Evolutionary conservation across 768 basidiomycete species (phyloP).

Genomic region (Amanita pseudoporphyria): DNA sequence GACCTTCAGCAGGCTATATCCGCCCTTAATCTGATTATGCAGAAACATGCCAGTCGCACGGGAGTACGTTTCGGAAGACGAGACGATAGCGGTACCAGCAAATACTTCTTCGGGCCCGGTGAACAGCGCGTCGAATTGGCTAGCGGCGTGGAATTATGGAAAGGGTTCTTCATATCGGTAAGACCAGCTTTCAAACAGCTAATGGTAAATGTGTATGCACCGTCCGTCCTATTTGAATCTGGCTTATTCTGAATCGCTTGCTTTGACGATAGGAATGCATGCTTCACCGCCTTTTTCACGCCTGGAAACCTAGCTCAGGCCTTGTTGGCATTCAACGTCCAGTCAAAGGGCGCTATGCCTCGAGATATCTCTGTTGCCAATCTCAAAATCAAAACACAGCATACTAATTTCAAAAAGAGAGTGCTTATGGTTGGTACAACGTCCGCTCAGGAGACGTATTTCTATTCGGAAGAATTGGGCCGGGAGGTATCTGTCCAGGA

Average conservation of each 20-base stretch:
- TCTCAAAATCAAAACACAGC: neutral
- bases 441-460: conserved; percentile 15
- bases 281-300: conserved; percentile 1
- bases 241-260: neutral
- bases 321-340: neutral
- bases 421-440: neutral
- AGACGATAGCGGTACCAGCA: conserved; percentile 13
- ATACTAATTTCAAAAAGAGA: neutral
- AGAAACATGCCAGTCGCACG: conserved; percentile 23
- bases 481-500: conserved; percentile 48
- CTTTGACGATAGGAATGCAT: neutral
- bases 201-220: conserved; percentile 20
- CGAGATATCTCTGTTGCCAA: neutral
- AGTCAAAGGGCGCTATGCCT: neutral
- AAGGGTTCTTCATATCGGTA: conserved; percentile 15
- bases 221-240: neutral
- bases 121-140: conserved; percentile 8
- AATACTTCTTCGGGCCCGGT: conserved; percentile 31
- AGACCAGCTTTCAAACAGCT: conserved; percentile 20
- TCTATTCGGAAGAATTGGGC: conserved; percentile 24
- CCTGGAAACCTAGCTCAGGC: conserved; percentile 1
- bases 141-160: conserved; percentile 15
- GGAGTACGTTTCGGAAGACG: conserved; percentile 29
- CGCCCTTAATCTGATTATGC: conserved; percentile 37
- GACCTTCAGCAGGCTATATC: conserved; percentile 31